Base-by-base conservation (phyloP, 345 rosid genomes). In the Dipteronia sinensis region DNA sequence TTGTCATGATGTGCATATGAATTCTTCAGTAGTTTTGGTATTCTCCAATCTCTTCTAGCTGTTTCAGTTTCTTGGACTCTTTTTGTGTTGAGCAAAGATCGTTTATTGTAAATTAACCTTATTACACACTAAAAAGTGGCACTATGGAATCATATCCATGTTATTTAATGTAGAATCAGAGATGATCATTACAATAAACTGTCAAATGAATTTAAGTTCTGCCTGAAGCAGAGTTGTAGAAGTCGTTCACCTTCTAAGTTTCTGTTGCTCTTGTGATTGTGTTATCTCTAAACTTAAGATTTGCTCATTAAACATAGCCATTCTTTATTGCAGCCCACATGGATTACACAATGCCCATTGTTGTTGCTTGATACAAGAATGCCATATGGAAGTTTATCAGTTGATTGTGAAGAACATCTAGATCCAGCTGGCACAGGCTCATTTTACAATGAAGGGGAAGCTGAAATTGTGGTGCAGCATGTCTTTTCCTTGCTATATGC, bases 371-470 rank as follows among this genome's bases (percentile, higher is more conserved):
- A 95, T 85, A 95, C 99, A 79, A 92, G 99, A 86, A 85, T 86
- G 97, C 94, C 95, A 74, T 93, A 90, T 74, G 99, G 99, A 75
- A 93, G 97, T 86, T 86, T 95, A 82, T 91, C 94, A 2, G 74
- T 90, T 71, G 98, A 91, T 16, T 95, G 99, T 72, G 96, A 93
- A 85, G 99, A 95, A 87, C 94, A 92, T 88, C 76, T 95, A 77
- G 99, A 95, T 80, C 99, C 89, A 79, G 98, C 99, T 69, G 99
- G 99, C 73, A 95, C 99, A 40, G 99, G 98, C 56, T 93, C 98
- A 70, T 84, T 93, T 77, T 95, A 85, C 86, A 95, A 95, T 78
- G 98, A 95, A 90, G 99, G 99, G 78, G 99, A 95, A 86, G 96
- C 94, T 25, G 99, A 95, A 76, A 91, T 95, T 81, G 97, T 92